Percentiles rank a stretch among this genome's conserved stretches.
Conservation (phyloP, 768 basidiomycete genomes). For the Kwoniella sp. region DNA sequence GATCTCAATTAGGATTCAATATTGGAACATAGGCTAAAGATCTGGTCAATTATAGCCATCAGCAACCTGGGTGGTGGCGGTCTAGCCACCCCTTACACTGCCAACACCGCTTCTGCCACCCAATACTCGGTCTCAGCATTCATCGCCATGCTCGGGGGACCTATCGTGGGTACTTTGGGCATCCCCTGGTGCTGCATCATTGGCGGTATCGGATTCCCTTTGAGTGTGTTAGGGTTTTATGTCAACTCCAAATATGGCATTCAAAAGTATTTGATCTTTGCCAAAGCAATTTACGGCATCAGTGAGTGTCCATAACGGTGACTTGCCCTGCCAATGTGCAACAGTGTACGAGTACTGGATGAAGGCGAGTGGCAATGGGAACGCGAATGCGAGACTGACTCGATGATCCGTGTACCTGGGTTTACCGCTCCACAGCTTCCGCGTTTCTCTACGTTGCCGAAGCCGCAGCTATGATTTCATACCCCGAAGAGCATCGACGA, state of each 20-base stretch:
- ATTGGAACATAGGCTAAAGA: neutral
- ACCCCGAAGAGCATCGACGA: slow-evolving; percentile 11
- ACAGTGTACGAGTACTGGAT: too few species aligned
- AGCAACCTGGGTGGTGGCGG: slow-evolving; percentile 20
- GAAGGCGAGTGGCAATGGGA: too few species aligned
- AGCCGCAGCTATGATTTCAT: slow-evolving; percentile 12
- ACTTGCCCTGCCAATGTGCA: too few species aligned
- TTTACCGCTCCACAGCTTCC: slow-evolving; percentile 2
- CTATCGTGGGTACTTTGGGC: slow-evolving; percentile 36
- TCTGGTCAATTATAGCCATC: neutral
- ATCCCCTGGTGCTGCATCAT: slow-evolving; percentile 37
- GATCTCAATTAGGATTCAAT: neutral
- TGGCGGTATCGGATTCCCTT: slow-evolving; percentile 15
- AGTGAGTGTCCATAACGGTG: neutral
- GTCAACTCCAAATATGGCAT: slow-evolving; percentile 15
- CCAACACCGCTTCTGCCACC: slow-evolving; percentile 25
- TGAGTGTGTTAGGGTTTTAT: slow-evolving; percentile 32
- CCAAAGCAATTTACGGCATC: slow-evolving; percentile 5
- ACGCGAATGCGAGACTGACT: neutral
- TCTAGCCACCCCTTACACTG: slow-evolving; percentile 29
- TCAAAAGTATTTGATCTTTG: slow-evolving; percentile 13
- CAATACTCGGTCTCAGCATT: slow-evolving; percentile 23
- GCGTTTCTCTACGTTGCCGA: slow-evolving; percentile 18
- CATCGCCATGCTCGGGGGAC: slow-evolving; percentile 38
- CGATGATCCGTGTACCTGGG: neutral